Evolutionary conservation across 2,329 filamentous ascomycete genomes (phyloP).

Genomic region (Neopestalotiopsis sp.): DNA sequence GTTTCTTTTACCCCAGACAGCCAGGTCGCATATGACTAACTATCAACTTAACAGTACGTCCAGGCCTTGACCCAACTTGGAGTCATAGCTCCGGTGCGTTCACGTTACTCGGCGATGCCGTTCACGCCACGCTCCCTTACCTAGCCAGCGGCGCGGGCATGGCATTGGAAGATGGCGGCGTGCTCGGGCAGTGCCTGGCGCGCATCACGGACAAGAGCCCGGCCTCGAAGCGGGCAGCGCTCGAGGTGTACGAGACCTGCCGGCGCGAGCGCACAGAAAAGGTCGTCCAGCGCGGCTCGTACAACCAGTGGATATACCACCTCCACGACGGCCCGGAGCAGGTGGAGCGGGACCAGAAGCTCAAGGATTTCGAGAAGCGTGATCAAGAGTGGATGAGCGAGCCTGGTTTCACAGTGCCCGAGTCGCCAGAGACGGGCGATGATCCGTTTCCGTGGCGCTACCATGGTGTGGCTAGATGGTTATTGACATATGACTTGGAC

Average conservation of each 20-base stretch:
- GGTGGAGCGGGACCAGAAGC: conserved; percentile 50
- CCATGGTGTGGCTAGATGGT: conserved; percentile 43
- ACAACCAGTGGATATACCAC: conserved; percentile 67
- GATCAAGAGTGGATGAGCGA: conserved; percentile 36
- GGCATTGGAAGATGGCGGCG: conserved; percentile 64
- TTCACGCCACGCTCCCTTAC: conserved; percentile 69
- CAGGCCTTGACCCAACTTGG: conserved; percentile 50
- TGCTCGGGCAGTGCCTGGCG: conserved; percentile 59
- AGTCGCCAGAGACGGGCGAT: conserved; percentile 39
- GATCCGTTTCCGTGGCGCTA: conserved; percentile 48
- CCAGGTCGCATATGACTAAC: background rate
- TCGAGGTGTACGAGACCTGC: conserved; percentile 60
- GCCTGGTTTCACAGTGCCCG: conserved; percentile 27
- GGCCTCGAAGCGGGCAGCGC: conserved; percentile 37
- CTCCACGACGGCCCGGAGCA: conserved; percentile 63
- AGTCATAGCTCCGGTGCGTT: conserved; percentile 59
- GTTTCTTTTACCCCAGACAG: background rate
- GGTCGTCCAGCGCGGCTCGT: conserved; percentile 64
- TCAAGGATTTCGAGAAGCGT: conserved; percentile 35
- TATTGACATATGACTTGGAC: conserved; percentile 45
- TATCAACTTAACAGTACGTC: conserved; percentile 21
- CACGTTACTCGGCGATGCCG: conserved; percentile 66
- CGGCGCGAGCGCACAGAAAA: conserved; percentile 62
- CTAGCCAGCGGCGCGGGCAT: conserved; percentile 61
- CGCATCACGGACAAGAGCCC: conserved; percentile 46